Evolutionary conservation across 176 grass and related monocot genomes (phyloP), one percentile per base, ranked within the genome.

Genomic region (Bonia amplexicaulis): DNA sequence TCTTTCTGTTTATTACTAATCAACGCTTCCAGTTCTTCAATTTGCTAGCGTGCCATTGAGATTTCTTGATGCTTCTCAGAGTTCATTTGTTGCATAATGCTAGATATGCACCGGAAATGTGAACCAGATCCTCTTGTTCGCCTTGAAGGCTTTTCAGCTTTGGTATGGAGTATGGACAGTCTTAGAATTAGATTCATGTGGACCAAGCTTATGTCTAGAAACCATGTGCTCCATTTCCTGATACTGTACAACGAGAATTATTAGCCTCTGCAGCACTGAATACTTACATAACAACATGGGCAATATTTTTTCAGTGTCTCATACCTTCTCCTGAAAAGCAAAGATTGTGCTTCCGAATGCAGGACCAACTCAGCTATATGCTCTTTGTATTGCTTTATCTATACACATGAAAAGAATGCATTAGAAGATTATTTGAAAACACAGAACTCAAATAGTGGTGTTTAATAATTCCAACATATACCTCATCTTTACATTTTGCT

Each of bases 341-440:
- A 92, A 19, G 94, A 97, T 79, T 97, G 94, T 53, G 90, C 88
- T 94, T 97, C 90, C 80, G 92, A 97, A 83, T 97, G 92, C 63
- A 92, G 78, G 71, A 90, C 71, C 83, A 97, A 78, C 86, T 94
- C 92, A 54, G 92, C 89, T 79, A 92, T 92, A 88, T 97, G 88
- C 78, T 97, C 84, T 89, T 89, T 94, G 78, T 89, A 90, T 26
- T 86, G 82, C 49, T 73, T 88, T 79, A 97, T 90, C 94, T 94
- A 84, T 80, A 67, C 22, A 82, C 41, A 86, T 22, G 12, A 69
- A 86, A 82, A 62, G 3, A 69, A 66, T 3, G 46, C 60, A 73
- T 88, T 51, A 85, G 66, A 85, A 83, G 45, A 76, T 77, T 71
- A 70, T 81, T 69, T 19, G 63, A n/a, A 70, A 78, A 73, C 51